phyloP scores from a whole-genome alignment of 1,284 basidiomycete species.

The Irpex sp. region DNA sequence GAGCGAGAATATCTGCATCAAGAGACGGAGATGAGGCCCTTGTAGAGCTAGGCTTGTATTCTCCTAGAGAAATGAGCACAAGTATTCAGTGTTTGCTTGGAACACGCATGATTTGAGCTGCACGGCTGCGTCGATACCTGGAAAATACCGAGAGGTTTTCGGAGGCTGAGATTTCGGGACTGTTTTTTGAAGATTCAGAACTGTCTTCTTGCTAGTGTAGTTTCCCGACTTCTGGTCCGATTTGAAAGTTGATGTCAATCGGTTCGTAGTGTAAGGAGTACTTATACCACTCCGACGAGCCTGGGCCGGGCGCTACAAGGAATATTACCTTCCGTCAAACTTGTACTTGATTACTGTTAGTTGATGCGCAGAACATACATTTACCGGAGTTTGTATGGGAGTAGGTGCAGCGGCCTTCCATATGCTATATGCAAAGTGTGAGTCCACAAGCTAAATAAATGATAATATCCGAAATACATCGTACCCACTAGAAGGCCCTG shows the following conservation, averaged over 20 bases:
- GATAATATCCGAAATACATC: not conserved
- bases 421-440: not conserved
- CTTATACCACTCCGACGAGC: not conserved
- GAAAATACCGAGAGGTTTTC: not conserved
- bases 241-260: no score
- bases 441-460: not conserved
- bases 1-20: no score
- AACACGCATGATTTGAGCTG: not conserved
- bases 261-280: not conserved
- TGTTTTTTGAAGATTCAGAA: not conserved
- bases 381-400: not conserved
- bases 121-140: not conserved
- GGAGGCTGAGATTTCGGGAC: not conserved
- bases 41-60: no score
- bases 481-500: not conserved
- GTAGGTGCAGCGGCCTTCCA: not conserved
- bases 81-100: not conserved
- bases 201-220: not conserved
- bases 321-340: not conserved
- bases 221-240: not conserved
- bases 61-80: no score
- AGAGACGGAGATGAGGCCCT: no score
- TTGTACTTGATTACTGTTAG: not conserved
- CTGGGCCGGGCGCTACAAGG: not conserved
- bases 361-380: not conserved